A percentile compares a stretch with the other conserved stretches of the same genome.
Conservation (phyloP, 2,329 filamentous ascomycete genomes). For the Phaeosphaeria sp. region DNA sequence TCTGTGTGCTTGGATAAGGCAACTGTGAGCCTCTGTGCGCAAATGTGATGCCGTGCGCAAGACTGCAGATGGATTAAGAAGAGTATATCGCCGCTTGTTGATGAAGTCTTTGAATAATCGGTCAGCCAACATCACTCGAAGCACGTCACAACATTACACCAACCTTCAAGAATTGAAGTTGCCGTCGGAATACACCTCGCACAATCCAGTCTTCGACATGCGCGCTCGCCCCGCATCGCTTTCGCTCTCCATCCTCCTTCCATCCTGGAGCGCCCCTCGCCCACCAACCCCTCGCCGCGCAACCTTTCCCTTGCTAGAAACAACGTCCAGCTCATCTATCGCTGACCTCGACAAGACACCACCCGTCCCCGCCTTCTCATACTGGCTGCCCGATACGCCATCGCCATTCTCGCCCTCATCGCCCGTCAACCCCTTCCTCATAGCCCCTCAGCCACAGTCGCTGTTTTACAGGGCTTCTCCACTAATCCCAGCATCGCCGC, state of each 20-base stretch:
- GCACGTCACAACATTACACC: not conserved
- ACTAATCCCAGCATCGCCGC: slow-evolving; percentile 20
- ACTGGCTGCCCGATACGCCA: slow-evolving; percentile 24
- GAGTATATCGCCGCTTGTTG: not conserved
- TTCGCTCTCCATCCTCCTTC: slow-evolving; percentile 18
- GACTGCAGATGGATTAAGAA: not conserved
- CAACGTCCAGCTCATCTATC: slow-evolving; percentile 1
- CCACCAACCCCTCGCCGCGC: slow-evolving; percentile 21
- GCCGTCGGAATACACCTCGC: not conserved
- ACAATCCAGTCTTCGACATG: not conserved
- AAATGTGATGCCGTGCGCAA: not conserved
- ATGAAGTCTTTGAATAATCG: not conserved
- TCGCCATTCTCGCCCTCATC: slow-evolving; percentile 12
- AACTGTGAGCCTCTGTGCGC: not conserved
- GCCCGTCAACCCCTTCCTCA: slow-evolving; percentile 23
- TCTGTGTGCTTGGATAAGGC: not conserved
- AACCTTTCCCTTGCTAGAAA: slow-evolving; percentile 9
- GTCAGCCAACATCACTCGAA: not conserved
- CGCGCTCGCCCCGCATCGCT: slow-evolving; percentile 16
- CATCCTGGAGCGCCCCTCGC: slow-evolving; percentile 14
- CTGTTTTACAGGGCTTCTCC: slow-evolving; percentile 13
- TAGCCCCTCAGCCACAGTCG: slow-evolving; percentile 4
- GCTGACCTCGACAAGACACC: not conserved
- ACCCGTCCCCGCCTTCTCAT: slow-evolving; percentile 21
- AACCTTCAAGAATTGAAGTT: not conserved